Conservation (phyloP, 2,329 filamentous ascomycete genomes). For the Clarireedia monteithiana region DNA sequence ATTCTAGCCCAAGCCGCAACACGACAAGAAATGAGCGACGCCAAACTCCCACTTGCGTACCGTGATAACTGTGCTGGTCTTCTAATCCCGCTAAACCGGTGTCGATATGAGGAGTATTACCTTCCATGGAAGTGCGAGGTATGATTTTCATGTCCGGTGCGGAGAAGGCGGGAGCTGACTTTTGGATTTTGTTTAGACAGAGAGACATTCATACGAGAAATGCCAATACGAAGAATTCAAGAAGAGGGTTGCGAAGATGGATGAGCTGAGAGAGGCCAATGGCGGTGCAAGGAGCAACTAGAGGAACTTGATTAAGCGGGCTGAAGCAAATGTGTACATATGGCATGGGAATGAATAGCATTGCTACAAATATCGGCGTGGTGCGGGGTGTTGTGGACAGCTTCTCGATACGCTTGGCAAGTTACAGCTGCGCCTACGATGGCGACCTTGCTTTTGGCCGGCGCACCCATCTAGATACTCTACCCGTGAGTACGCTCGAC, state of each 20-base stretch:
- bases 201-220: conserved; percentile 97
- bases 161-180: conserved; percentile 11
- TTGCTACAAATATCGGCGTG: neutral
- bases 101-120: conserved; percentile 86
- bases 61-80: conserved; percentile 93
- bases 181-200: conserved; percentile 51
- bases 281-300: conserved; percentile 79
- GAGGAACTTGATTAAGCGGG: conserved; percentile 1
- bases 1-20: conserved; percentile 56
- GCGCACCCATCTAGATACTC: too few relatives aligned
- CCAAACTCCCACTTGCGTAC: conserved; percentile 81
- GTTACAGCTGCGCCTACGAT: too few relatives aligned
- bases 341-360: conserved; percentile 13
- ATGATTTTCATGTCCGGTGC: conserved; percentile 31
- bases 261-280: conserved; percentile 85
- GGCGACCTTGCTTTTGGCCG: too few relatives aligned
- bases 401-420: too few relatives aligned
- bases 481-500: too few relatives aligned
- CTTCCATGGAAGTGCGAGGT: conserved; percentile 98
- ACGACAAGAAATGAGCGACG: conserved; percentile 88
- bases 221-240: conserved; percentile 99
- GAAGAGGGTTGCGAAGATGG: conserved; percentile 97
- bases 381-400: too few relatives aligned
- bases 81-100: conserved; percentile 90
- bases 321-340: conserved; percentile 16